Evolutionary conservation across 2,329 filamentous ascomycete species (phyloP).

Genomic region (Akanthomyces dipterigenus): DNA sequence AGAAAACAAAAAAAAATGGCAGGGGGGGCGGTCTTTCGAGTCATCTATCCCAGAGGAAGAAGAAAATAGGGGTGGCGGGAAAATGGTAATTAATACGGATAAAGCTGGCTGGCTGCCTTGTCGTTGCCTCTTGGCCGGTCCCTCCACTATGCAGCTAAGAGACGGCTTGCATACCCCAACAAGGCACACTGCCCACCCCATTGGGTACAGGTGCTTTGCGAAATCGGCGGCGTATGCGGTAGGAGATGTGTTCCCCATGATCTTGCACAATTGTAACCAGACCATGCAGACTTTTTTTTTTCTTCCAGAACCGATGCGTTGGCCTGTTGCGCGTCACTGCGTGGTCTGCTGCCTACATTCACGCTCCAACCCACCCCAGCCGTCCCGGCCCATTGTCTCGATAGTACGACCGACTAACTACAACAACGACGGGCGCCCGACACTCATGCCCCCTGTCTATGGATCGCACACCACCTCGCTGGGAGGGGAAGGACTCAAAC

Average conservation of each 20-base stretch:
- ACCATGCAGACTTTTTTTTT: not conserved
- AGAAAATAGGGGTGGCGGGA: slow-evolving; percentile 1
- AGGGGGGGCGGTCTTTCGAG: slow-evolving; percentile 10
- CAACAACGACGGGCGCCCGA: not conserved
- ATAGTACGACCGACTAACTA: not conserved
- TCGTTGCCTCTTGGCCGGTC: not conserved
- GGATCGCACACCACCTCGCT: not conserved
- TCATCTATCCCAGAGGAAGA: slow-evolving; percentile 1
- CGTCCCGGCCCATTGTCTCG: not conserved
- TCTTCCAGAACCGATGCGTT: not conserved
- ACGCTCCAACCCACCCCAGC: not conserved
- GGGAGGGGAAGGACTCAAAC: not conserved
- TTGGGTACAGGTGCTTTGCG: not conserved
- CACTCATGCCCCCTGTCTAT: not conserved
- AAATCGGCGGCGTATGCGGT: not conserved
- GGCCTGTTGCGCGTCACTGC: not conserved
- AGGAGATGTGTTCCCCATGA: not conserved
- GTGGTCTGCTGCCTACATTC: slow-evolving; percentile 1
- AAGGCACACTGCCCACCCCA: slow-evolving; percentile 2
- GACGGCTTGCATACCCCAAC: not conserved
- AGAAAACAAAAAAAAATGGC: not conserved
- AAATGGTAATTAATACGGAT: not conserved
- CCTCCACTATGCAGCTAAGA: not conserved
- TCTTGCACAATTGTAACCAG: not conserved
- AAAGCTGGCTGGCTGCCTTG: not conserved